Base-by-base conservation (phyloP, 1,284 basidiomycete species). In the Mycena citricolor region DNA sequence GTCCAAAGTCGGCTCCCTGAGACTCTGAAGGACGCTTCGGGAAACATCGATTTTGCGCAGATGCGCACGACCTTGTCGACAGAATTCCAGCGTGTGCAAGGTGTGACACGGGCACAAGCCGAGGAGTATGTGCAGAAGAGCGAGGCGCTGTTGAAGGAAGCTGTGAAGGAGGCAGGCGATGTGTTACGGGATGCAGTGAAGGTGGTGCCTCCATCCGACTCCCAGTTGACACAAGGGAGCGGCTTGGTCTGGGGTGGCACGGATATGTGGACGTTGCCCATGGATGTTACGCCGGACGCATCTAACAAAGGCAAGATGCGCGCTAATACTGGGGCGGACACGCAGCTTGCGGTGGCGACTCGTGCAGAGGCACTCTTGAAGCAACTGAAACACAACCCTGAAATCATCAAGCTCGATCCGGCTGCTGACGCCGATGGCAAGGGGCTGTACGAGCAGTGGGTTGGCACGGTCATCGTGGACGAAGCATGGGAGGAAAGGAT, bases 131-230 rank as follows among this genome's bases (percentile, higher is more conserved):
- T 86, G 12, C 81, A 84, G 54, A 84, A 82, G 65, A 85, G 86
- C 54, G 90, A 92, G 59, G 77, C 67, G 14, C 63, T 90, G 30
- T 62, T 94, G 22, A 75, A 80, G 31, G 84, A 85, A 49, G 83
- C 70, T 12, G 65, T 89, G 64, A 84, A 77, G 54, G 82, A 84
- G 54, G 85, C 89, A 5, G 77, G 84, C 13, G 84, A 84, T 43
- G 88, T 83, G 43, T 64, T 92, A 23, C 80, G 81, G 44, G 90
- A 93, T 38, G 91, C 90, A 4, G 85, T 97, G 55, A 90, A 90
- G 61, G 84, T 97, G 39, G 73, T 97, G 8, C 93, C 93, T 1
- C 92, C 92, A 1, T 83, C 86, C 31, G 76, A 73, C 28, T 65
- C 60, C 6, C 61, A 60, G 13, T 51, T 62, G 0, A 54, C 14